Base-by-base conservation (phyloP, 179 eudicot species). In the Spinacia oleracea region DNA sequence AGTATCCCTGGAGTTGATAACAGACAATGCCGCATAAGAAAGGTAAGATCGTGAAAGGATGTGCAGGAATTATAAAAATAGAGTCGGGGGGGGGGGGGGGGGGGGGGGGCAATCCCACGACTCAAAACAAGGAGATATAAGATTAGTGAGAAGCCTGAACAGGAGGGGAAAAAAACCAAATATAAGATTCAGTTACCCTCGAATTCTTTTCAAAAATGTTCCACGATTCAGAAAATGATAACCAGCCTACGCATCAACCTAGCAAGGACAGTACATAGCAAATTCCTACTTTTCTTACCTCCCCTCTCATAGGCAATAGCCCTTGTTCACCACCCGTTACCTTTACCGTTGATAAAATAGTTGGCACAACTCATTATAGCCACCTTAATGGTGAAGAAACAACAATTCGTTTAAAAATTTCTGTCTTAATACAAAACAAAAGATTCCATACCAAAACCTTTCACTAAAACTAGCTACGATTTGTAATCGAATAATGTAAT, bases 1-100 rank as follows among this genome's bases (percentile, higher is more conserved):
- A 77, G 91, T 72, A 48, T 91, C 97, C 91, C 93, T 91, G 83
- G 43, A 79, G 64, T 50, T 83, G 80, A 68, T 59, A 74, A 50
- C 51, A 74, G 34, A 82, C 45, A 32, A 70, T 56, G 42, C 53
- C 64, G 55, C 25, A 71, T 71, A 10, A 55, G 80, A 73, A 11
- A 60, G 25, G 50, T 15, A 10, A 45, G 42, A 32, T 9, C 15
- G 64, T 29, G 35, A 53, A 56, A 15, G 43, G 38, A 27, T 70
- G 29, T 45, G 48, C 58, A 25, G 12, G 34, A 6, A 67, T 35
- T 20, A 5, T 32, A 15, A 34, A 15, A 38, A 65, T 35, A 34
- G 23, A 65, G n/a, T n/a, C n/a, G n/a, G n/a, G 4, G 2, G 20
- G 18, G 21, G 58, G 58, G 1, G 58, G 58, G 23, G n/a, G 23